Percentiles rank a stretch among this genome's conserved stretches.
phyloP scores from a whole-genome alignment of 345 rosid species.

The Hibiscus trionum region DNA sequence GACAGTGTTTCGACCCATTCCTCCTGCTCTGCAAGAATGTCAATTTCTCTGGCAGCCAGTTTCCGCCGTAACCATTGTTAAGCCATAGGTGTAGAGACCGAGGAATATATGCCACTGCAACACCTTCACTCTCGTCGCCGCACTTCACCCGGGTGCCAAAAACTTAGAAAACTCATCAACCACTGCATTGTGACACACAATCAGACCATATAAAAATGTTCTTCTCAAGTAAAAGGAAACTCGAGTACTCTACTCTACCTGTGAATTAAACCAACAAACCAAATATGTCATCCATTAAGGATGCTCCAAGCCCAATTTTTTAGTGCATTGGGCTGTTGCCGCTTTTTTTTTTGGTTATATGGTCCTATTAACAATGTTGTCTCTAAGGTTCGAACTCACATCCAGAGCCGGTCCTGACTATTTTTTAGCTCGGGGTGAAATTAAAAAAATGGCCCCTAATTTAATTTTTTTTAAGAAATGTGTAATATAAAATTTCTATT shows the following conservation, averaged over 20 bases:
- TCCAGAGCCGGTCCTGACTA: too few species aligned
- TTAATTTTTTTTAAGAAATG: too few species aligned
- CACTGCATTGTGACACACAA: conserved; percentile 42
- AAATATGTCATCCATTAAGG: neutral
- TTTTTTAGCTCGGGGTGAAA: too few species aligned
- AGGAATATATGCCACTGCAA: conserved; percentile 89
- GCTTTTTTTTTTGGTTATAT: too few species aligned
- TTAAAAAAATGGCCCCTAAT: too few species aligned
- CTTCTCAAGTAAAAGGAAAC: too few species aligned
- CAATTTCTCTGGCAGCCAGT: conserved; percentile 69
- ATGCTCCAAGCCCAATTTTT: neutral
- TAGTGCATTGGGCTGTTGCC: too few species aligned
- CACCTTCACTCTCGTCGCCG: conserved; percentile 44
- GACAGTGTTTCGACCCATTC: conserved; percentile 30
- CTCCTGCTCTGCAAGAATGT: conserved; percentile 55
- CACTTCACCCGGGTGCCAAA: conserved; percentile 76
- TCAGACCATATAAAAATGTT: neutral
- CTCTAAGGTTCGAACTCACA: too few species aligned
- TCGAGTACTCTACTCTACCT: too few species aligned
- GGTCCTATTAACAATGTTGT: too few species aligned
- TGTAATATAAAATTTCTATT: too few species aligned
- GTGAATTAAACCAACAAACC: neutral
- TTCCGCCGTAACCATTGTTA: conserved; percentile 82
- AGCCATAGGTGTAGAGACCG: conserved; percentile 75
- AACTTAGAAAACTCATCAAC: conserved; percentile 30